Evolutionary conservation across 169 alveolate genomes (phyloP).

Genomic region (Prorocentrum cordatum): DNA sequence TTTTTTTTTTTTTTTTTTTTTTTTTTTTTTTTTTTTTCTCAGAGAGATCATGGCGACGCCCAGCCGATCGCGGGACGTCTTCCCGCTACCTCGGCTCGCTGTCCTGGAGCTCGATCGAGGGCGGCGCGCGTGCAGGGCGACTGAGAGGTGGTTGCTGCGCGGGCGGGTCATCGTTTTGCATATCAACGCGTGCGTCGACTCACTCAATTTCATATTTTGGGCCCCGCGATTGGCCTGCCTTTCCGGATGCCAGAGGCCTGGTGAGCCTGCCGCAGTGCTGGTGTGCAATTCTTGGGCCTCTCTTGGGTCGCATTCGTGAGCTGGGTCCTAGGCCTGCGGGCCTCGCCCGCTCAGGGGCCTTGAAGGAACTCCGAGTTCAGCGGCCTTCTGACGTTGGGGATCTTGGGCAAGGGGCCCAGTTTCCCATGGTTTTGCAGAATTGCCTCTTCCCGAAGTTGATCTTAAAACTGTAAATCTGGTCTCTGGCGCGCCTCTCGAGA

Average conservation of each 20-base stretch:
- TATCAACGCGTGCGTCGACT: background rate
- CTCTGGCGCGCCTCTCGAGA: too few species aligned
- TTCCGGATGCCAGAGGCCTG: background rate
- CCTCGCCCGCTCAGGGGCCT: background rate
- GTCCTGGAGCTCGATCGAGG: background rate
- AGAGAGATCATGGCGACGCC: background rate
- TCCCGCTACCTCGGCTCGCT: background rate
- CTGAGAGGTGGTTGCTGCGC: too few species aligned
- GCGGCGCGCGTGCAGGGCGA: background rate
- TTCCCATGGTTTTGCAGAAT: background rate
- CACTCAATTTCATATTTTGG: background rate
- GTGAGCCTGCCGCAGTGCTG: too few species aligned
- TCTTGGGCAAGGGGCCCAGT: background rate
- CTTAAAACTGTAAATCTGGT: too few species aligned
- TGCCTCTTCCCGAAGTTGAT: background rate
- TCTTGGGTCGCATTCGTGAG: too few species aligned
- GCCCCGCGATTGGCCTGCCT: background rate
- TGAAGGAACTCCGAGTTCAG: conserved; percentile 1
- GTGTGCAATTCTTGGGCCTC: too few species aligned
- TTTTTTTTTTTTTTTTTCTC: too few species aligned
- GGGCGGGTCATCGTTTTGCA: too few species aligned
- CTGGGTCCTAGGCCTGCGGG: background rate
- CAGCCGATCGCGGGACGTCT: background rate
- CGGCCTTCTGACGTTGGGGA: background rate
- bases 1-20: too few species aligned